Conservation (phyloP, 148 eudicot genomes). For the Fagopyrum esculentum region DNA sequence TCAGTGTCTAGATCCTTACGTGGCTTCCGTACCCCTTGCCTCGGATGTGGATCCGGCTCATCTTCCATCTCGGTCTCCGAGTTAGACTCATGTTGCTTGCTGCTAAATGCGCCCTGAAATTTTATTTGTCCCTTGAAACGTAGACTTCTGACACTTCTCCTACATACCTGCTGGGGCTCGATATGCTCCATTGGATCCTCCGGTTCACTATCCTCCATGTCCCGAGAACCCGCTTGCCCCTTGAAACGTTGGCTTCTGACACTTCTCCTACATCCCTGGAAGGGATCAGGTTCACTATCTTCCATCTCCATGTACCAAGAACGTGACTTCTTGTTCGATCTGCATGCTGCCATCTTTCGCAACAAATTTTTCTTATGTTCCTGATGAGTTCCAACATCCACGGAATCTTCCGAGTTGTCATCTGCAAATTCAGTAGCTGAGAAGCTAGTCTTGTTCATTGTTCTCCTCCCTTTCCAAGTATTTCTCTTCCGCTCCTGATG, state of each 20-base stretch:
- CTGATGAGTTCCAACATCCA: constrained; percentile 22
- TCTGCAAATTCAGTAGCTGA: constrained; percentile 32
- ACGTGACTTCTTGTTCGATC: constrained; percentile 15
- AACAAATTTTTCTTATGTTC: constrained; percentile 33
- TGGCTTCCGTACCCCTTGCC: constrained; percentile 51
- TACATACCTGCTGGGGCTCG: no score
- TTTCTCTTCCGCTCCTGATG: constrained; percentile 32
- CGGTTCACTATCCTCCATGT: no score
- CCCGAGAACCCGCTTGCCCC: constrained; percentile 17
- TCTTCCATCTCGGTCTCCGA: constrained; percentile 47
- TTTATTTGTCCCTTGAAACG: no score
- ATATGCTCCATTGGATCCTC: no score
- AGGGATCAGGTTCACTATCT: constrained; percentile 19
- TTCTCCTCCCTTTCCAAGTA: constrained; percentile 18
- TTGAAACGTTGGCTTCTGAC: constrained; percentile 17
- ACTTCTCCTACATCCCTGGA: constrained; percentile 7
- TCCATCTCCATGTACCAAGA: constrained; percentile 14
- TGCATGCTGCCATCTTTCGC: constrained; percentile 13
- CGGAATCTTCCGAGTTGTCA: constrained; percentile 27
- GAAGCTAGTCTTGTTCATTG: constrained; percentile 24
- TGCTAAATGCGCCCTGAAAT: constrained; percentile 9
- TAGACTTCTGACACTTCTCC: no score
- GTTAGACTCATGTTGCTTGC: constrained; percentile 23
- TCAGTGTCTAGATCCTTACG: constrained; percentile 31
- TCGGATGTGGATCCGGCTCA: constrained; percentile 75